Conservation (phyloP, 1,139 yeast genomes). For the Suhomyces coccinellae region DNA sequence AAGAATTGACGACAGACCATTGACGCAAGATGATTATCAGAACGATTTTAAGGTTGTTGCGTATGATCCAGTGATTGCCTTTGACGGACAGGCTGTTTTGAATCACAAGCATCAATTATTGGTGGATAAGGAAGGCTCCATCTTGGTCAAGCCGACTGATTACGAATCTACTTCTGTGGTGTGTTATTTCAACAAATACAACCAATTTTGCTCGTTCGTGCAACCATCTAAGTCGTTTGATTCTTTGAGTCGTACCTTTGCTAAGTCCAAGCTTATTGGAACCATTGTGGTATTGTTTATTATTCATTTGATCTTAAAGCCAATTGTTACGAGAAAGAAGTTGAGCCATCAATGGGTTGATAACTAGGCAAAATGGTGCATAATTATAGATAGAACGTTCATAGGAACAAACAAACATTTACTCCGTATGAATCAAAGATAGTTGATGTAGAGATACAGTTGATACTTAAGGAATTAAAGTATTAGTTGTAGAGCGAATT, state of each 20-base stretch:
- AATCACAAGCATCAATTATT: conserved; percentile 39
- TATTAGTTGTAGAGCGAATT: too few species aligned
- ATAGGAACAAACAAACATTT: neutral
- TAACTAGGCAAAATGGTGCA: neutral
- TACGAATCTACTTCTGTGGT: conserved; percentile 81
- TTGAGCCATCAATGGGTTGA: conserved; percentile 26
- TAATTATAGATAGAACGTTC: neutral
- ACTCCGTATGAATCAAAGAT: too few species aligned
- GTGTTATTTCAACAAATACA: conserved; percentile 61
- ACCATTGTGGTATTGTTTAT: conserved; percentile 58
- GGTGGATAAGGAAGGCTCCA: conserved; percentile 36
- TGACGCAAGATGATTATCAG: conserved; percentile 53
- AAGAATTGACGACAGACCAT: conserved; percentile 55
- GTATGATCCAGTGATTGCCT: conserved; percentile 63
- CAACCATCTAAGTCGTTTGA: conserved; percentile 89
- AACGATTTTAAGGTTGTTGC: conserved; percentile 62
- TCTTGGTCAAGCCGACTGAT: conserved; percentile 63
- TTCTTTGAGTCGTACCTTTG: conserved; percentile 65
- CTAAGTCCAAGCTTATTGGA: conserved; percentile 58
- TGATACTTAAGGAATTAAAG: too few species aligned
- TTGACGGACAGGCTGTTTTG: conserved; percentile 44
- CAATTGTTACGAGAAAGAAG: conserved; percentile 24
- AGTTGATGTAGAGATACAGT: too few species aligned
- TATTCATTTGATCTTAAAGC: conserved; percentile 28
- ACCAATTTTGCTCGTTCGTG: conserved; percentile 72